These are phyloP conservation scores for Sporisorium sorghi DNA, from an alignment of 1,284 basidiomycete species.

Conservation along the genomic window DNA sequence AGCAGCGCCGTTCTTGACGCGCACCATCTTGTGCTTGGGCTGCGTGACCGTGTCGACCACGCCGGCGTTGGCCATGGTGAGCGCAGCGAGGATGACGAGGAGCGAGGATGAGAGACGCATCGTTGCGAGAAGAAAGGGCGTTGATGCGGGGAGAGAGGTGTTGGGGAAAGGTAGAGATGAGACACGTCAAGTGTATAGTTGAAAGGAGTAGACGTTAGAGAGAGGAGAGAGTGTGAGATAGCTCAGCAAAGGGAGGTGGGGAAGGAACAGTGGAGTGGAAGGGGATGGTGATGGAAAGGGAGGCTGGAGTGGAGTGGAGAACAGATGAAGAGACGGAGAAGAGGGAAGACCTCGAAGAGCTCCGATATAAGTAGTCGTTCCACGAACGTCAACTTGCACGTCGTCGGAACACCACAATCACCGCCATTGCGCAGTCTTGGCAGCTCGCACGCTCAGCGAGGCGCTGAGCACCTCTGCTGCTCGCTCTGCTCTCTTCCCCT, in stretches of 20 bases:
- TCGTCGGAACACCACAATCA: neutral
- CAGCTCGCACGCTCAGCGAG: neutral
- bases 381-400: neutral
- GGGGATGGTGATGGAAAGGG: too few relatives aligned
- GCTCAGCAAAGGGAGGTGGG: conserved; percentile 8
- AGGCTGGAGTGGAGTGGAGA: conserved; percentile 12
- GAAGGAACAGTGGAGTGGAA: conserved; percentile 18
- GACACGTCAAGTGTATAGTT: conserved; percentile 3
- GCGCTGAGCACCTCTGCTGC: neutral
- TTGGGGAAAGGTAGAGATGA: neutral
- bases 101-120: conserved; percentile 42
- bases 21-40: conserved; percentile 22
- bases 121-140: conserved; percentile 4
- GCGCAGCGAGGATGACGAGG: conserved; percentile 30
- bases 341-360: neutral
- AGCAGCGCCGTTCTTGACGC: conserved; percentile 23
- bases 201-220: too few relatives aligned
- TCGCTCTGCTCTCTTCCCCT: neutral
- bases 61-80: conserved; percentile 30
- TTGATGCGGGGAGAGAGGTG: neutral
- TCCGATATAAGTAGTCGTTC: conserved; percentile 23
- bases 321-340: conserved; percentile 14
- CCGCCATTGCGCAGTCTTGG: neutral
- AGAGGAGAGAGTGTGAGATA: conserved; percentile 7
- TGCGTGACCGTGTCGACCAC: conserved; percentile 17